Evolutionary conservation across 345 rosid genomes (phyloP), one percentile per base, ranked within the genome.

Genomic region (Eucalyptus sideroxylon): DNA sequence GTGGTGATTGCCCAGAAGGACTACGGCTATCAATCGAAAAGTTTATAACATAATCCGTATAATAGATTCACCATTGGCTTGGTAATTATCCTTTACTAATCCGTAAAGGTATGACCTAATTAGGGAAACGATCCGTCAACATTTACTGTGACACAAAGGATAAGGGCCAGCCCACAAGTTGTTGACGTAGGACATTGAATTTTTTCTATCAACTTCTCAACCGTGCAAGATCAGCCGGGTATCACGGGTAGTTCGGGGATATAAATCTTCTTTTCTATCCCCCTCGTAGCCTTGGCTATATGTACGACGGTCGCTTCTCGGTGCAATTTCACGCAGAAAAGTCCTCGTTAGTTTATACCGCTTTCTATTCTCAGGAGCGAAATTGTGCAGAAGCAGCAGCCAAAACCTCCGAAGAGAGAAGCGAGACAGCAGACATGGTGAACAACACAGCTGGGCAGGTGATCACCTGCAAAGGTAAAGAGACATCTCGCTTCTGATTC

Each of bases 391-490:
- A 19, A 37, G 27, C 82, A 37, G 82, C 26, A 37, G 5, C 14
- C 59, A 53, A 19, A 21, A 4, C 62, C 3, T 24, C 83, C 27
- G 24, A 10, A 19, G 83, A 21, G 83, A 37, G 83, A 37, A 87
- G 26, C 45, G 5, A 65, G 30, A 49, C 24, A 50, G 24, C 13
- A 30, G 69, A 85, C 8, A 26, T 85, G 77, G 88, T 86, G 11
- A 86, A 34, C 60, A 8, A 26, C 55, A 89, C 86, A 59, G 53
- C 87, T 19, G 93, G 92, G 37, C 65, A 92, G 81, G 89, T 91
- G 90, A 92, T 93, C 87, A 87, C 92, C 55, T 93, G 94, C 91
- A 91, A 89, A 34, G 94, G 95, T 93, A 91, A 88, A 47, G 30
- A 17, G 16, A 45, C 50, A 16, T 23, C 15, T 44, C 26, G 4